Base-by-base conservation (phyloP, 2,329 filamentous ascomycete species). In the Trichophyton equinum region DNA sequence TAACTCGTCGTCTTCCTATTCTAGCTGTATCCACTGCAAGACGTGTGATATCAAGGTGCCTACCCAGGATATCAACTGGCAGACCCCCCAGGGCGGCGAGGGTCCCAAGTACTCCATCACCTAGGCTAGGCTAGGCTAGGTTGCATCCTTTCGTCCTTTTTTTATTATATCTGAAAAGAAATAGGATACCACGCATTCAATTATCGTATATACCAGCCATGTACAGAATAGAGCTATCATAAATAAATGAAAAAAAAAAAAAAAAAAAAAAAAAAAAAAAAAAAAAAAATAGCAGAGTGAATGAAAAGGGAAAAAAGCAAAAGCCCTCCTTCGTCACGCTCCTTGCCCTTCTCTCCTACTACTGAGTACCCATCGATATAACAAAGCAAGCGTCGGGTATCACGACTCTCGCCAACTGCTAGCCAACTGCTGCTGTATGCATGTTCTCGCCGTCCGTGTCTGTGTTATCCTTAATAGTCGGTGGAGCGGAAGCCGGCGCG, bases 11-110 rank as follows among this genome's bases (percentile, higher is more conserved):
- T 4, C 46, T 22, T 9, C 25, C 20, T 4, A 13, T 22, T 47
- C 57, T 38, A 96, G 91, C 77, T 99, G 94, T 74, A 95, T 99
- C 66, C 94, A 99, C 77, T 99, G 94, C 82, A 99, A 99, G 82
- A 99, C 94, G 13, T 99, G 94, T 74, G 94, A 99, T 75, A 99
- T 99, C 78, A 99, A 99, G 78, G 92, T 90, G 15, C 94, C 94
- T 6, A 84, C 86, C 64, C 94, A 99, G 78, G 94, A 97, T 72
- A 97, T 99, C 76, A 96, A 96, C 75, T 96, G 90, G 90, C 84
- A 90, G 68, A 94, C 94, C 36, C 94, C 94, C 5, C 91, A 96
- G 72, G 91, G 94, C 66, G 94, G 92, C 58, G 94, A 86, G 70
- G 83, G 83, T 3, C 83, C 83, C 7, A 85, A 85, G 70, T 86